Evolutionary conservation across 2,329 filamentous ascomycete species (phyloP), one percentile per base, ranked within the genome.

Genomic region (Bipolaris victoriae): DNA sequence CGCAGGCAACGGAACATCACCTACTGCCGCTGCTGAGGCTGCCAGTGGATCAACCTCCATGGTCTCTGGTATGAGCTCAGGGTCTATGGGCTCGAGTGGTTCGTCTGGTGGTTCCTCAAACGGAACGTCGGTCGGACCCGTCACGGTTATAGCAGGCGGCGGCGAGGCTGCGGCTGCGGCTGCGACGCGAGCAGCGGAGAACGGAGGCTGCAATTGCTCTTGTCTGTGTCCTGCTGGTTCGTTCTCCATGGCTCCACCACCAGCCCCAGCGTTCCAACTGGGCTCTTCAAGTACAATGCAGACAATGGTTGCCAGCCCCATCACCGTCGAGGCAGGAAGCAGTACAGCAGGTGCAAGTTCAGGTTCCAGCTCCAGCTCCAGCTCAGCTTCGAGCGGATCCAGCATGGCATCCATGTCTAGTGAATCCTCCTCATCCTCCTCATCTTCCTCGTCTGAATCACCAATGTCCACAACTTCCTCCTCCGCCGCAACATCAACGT

Each of bases 191-290:
- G 59, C 58, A 11, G 57, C 43, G 2, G 51, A n/a, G 16, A 60
- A 62, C 24, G 63, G 58, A 20, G 63, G 57, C 7, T 75, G 73
- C 48, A 64, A 58, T 29, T 76, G 73, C 50, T 57, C 64, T n/a
- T 76, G 72, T 52, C 40, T 55, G 35, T 75, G 73, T 53, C 71
- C 71, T 1, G 63, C 63, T 1, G 68, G 65, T 6, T 61, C 66
- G 6, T 74, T 73, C 57, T 71, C 73, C 16, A 75, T 75, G 71
- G 41, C 57, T 1, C 63, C 68, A 13, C 68, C 71, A 0, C 55
- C 59, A 26, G 64, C 70, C 1, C 67, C 63, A 10, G 63, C 72
- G 9, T 72, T 74, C 62, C 66, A 71, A 41, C 60, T 75, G 11
- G 63, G 61, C 1, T 50, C 60, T 26, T 69, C 20, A 5, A 41